Conservation (phyloP, 108 stramenopile species). For the Epithemia pelagica region DNA sequence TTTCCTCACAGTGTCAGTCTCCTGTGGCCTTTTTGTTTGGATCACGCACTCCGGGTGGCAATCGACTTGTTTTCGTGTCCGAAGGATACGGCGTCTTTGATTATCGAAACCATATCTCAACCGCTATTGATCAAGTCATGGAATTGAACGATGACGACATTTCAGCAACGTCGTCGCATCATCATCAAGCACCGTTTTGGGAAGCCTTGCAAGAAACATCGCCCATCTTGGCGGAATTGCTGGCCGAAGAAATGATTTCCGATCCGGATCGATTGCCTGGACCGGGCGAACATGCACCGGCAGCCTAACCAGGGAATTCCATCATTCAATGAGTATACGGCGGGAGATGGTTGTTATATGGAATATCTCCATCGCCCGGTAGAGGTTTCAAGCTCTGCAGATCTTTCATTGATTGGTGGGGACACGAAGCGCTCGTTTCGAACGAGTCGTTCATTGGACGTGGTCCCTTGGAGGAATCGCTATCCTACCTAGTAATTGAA, state of each 20-base stretch:
- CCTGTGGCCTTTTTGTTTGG: slow-evolving; percentile 2
- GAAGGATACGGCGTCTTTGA: not conserved
- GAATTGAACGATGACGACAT: not conserved
- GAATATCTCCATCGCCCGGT: too few species aligned
- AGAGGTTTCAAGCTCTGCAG: too few species aligned
- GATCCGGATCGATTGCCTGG: not conserved
- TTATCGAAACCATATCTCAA: not conserved
- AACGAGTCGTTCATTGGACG: too few species aligned
- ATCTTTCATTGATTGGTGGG: too few species aligned
- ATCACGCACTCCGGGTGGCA: slow-evolving; percentile 4
- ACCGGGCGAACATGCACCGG: slow-evolving; percentile 5
- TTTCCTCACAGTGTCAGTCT: not conserved
- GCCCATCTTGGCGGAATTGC: not conserved
- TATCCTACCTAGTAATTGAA: too few species aligned
- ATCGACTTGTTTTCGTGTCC: not conserved
- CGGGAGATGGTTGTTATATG: too few species aligned
- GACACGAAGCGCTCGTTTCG: too few species aligned
- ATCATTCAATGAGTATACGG: too few species aligned
- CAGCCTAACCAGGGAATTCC: too few species aligned
- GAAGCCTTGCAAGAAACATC: slow-evolving; percentile 4
- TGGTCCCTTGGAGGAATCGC: too few species aligned
- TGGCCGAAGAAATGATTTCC: slow-evolving; percentile 2
- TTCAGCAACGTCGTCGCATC: not conserved
- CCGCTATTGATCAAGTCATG: not conserved
- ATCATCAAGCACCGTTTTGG: slow-evolving; percentile 2